A percentile compares a stretch with the other conserved stretches of the same genome.
These are phyloP conservation scores for Xylariaceae sp. DNA, from an alignment of 2,329 filamentous ascomycete species.

Conservation along the genomic window DNA sequence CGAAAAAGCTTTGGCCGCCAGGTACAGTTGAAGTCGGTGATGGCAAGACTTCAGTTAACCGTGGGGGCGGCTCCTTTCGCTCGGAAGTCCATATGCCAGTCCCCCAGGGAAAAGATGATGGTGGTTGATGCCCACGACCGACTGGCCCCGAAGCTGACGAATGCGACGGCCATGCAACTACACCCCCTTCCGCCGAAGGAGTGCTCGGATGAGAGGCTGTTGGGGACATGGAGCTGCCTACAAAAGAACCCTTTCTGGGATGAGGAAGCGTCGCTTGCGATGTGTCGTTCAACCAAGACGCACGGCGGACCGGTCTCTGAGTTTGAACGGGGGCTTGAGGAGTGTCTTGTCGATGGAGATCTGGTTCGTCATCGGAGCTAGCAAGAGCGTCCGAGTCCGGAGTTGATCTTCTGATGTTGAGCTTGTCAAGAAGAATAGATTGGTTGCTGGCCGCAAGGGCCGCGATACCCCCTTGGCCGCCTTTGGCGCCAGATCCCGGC, in stretches of 20 bases:
- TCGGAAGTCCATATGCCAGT: conserved; percentile 79
- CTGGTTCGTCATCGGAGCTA: conserved; percentile 88
- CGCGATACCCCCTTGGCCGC: conserved; percentile 44
- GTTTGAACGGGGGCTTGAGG: conserved; percentile 46
- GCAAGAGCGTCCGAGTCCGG: conserved; percentile 91
- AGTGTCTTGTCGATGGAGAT: conserved; percentile 57
- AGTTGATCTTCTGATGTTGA: conserved; percentile 75
- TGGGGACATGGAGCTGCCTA: conserved; percentile 71
- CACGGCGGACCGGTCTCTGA: conserved; percentile 63
- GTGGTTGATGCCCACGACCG: conserved; percentile 44
- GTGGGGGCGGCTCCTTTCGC: conserved; percentile 71
- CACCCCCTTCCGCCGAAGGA: conserved; percentile 61
- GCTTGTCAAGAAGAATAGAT: conserved; percentile 67
- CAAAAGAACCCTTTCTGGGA: conserved; percentile 72
- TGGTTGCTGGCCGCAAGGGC: conserved; percentile 54
- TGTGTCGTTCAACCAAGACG: conserved; percentile 85
- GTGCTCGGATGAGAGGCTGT: conserved; percentile 77
- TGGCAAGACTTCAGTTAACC: conserved; percentile 68
- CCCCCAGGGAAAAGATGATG: conserved; percentile 64
- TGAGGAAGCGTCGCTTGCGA: conserved; percentile 54
- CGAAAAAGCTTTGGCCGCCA: conserved; percentile 44
- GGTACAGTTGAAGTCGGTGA: conserved; percentile 64
- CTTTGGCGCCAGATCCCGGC: conserved; percentile 47
- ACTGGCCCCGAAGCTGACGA: conserved; percentile 45
- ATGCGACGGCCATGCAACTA: conserved; percentile 53